Evolutionary conservation across 2,329 filamentous ascomycete species (phyloP).

Genomic region (Beauveria medogensis): DNA sequence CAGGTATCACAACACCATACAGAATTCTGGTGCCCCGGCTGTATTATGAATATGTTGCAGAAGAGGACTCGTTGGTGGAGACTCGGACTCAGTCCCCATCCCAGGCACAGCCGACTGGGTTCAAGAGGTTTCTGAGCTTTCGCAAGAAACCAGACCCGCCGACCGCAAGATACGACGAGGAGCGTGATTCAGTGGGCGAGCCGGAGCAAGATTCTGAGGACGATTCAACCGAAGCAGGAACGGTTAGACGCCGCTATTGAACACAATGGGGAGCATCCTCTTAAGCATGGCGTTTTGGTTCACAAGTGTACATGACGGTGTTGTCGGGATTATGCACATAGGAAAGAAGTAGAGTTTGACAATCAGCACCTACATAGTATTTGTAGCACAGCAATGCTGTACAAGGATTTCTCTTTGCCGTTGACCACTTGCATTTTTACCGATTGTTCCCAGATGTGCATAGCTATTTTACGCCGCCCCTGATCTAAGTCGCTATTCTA

Average conservation of each 20-base stretch:
- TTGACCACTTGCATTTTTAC: neutral
- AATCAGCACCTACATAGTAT: neutral
- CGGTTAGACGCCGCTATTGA: constrained; percentile 7
- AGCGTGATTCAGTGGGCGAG: neutral
- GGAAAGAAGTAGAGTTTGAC: constrained; percentile 1
- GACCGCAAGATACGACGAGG: neutral
- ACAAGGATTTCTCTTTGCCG: neutral
- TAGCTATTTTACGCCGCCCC: neutral
- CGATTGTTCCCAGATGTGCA: neutral
- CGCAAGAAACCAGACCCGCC: constrained; percentile 24
- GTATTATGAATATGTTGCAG: constrained; percentile 45
- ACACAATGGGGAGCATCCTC: neutral
- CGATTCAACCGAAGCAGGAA: constrained; percentile 17
- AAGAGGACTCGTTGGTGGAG: constrained; percentile 25
- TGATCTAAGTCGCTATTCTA: neutral
- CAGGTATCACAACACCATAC: constrained; percentile 83
- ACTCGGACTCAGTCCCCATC: constrained; percentile 13
- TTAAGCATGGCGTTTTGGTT: constrained; percentile 7
- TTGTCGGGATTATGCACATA: neutral
- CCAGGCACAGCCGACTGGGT: constrained; percentile 23
- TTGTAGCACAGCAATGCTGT: neutral
- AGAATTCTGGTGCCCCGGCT: constrained; percentile 76
- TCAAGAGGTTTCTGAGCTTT: constrained; percentile 40
- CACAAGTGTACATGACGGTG: neutral
- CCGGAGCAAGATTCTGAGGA: constrained; percentile 14